A percentile compares a stretch with the other conserved stretches of the same genome.
These are phyloP conservation scores for Penicillium sp. DNA, from an alignment of 2,329 filamentous ascomycete genomes.

Conservation along the genomic window DNA sequence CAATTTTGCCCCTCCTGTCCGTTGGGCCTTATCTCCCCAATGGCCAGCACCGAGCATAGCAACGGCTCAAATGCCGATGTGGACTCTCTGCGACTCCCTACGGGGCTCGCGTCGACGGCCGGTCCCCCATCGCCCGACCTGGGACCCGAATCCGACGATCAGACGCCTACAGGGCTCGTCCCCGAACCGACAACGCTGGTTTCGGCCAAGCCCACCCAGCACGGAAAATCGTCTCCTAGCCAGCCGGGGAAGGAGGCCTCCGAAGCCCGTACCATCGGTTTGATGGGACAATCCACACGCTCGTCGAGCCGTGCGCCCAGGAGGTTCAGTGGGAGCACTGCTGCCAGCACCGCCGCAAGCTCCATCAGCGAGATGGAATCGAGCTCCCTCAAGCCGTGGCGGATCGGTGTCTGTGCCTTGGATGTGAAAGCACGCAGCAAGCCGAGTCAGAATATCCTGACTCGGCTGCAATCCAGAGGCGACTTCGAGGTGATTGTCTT, in stretches of 20 bases:
- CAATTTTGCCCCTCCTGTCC: not conserved
- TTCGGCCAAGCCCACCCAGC: conserved; percentile 10
- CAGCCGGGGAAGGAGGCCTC: conserved; percentile 19
- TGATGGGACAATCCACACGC: conserved; percentile 35
- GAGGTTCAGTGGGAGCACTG: conserved; percentile 78
- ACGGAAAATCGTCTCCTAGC: conserved; percentile 15
- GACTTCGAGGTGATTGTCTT: conserved; percentile 98
- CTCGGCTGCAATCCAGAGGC: conserved; percentile 81
- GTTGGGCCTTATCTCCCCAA: conserved; percentile 9
- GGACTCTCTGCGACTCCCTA: conserved; percentile 33
- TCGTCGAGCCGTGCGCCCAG: conserved; percentile 71
- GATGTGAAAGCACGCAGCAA: conserved; percentile 97
- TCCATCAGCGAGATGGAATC: conserved; percentile 69
- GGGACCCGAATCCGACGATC: conserved; percentile 17
- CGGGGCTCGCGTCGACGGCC: conserved; percentile 7
- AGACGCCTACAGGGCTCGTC: conserved; percentile 3
- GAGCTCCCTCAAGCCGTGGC: conserved; percentile 51
- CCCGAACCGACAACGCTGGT: not conserved
- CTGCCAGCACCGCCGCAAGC: conserved; percentile 75
- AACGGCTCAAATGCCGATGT: conserved; percentile 37
- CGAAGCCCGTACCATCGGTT: conserved; percentile 39
- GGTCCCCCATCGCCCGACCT: conserved; percentile 6
- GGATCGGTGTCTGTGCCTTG: conserved; percentile 90
- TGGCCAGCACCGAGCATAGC: conserved; percentile 25
- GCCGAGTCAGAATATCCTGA: conserved; percentile 93